Conservation (phyloP, 2,329 filamentous ascomycete genomes). For the Tolypocladium album region DNA sequence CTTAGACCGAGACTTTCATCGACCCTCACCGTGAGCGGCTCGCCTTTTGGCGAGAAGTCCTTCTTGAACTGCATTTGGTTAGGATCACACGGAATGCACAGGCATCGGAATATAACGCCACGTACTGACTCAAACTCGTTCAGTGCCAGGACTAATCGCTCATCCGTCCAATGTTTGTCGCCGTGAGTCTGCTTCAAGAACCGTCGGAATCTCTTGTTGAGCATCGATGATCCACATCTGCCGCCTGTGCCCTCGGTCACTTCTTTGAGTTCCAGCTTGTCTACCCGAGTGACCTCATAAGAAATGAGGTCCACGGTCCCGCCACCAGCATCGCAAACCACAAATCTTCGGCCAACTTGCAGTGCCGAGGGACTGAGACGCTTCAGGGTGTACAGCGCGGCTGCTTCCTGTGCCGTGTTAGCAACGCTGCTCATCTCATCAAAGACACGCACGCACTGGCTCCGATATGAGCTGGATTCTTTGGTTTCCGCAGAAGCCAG, state of each 20-base stretch:
- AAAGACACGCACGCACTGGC: conserved; percentile 20
- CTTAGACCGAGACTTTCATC: conserved; percentile 20
- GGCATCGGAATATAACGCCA: neutral
- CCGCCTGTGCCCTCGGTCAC: conserved; percentile 37
- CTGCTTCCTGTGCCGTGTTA: conserved; percentile 29
- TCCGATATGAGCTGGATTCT: conserved; percentile 38
- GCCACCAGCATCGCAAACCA: conserved; percentile 43
- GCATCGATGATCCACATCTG: conserved; percentile 36
- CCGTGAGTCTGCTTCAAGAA: conserved; percentile 32
- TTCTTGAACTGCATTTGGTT: conserved; percentile 22
- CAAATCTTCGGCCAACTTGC: conserved; percentile 34
- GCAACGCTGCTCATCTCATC: neutral
- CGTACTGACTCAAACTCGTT: conserved; percentile 30
- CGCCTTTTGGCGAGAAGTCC: conserved; percentile 21
- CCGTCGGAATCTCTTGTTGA: conserved; percentile 36
- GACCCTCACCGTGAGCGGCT: conserved; percentile 24
- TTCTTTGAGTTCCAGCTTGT: conserved; percentile 34
- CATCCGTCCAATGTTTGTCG: conserved; percentile 30
- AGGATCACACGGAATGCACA: neutral
- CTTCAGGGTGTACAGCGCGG: conserved; percentile 37
- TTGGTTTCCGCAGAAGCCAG: conserved; percentile 27
- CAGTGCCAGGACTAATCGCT: conserved; percentile 27
- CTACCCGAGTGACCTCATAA: conserved; percentile 33
- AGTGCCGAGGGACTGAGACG: conserved; percentile 29
- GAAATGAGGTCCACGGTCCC: conserved; percentile 44